Evolutionary conservation across 2,329 filamentous ascomycete species (phyloP).

Genomic region (Calcarisporium arbuscula): DNA sequence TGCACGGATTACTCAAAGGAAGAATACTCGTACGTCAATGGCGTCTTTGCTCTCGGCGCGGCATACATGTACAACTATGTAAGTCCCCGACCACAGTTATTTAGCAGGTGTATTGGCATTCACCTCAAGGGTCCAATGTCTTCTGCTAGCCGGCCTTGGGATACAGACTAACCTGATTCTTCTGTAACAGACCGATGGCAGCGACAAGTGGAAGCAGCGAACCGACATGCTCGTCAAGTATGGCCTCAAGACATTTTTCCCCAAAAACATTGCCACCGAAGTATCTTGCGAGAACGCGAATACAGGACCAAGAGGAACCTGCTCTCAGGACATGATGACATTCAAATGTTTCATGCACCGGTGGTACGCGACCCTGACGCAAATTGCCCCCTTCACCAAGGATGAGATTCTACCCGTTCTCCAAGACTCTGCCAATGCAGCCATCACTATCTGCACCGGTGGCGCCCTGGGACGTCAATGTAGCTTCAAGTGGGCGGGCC

Average conservation of each 20-base stretch:
- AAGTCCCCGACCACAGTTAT: conserved; percentile 18
- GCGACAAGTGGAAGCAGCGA: conserved; percentile 44
- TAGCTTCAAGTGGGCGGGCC: conserved; percentile 47
- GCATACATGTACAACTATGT: conserved; percentile 60
- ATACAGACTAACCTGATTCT: no score
- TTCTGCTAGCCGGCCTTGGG: no score
- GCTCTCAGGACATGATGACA: conserved; percentile 56
- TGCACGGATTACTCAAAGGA: conserved; percentile 49
- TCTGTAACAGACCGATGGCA: conserved; percentile 36
- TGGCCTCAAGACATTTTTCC: conserved; percentile 44
- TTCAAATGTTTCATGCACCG: conserved; percentile 57
- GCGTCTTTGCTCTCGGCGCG: conserved; percentile 50
- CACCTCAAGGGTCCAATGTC: no score
- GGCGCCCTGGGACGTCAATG: conserved; percentile 43
- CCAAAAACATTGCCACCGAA: conserved; percentile 52
- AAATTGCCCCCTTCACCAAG: conserved; percentile 48
- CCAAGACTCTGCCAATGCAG: conserved; percentile 44
- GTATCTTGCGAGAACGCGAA: conserved; percentile 49
- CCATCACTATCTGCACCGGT: conserved; percentile 48
- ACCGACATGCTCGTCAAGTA: conserved; percentile 33
- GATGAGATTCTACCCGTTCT: conserved; percentile 46
- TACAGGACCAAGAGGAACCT: no score
- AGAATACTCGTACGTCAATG: conserved; percentile 57
- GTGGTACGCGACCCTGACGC: conserved; percentile 47
- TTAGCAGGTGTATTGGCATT: no score